Percentiles rank a stretch among this genome's conserved stretches.
These are phyloP conservation scores for Corinectria fuckeliana DNA, from an alignment of 2,329 filamentous ascomycete genomes.

Conservation along the genomic window DNA sequence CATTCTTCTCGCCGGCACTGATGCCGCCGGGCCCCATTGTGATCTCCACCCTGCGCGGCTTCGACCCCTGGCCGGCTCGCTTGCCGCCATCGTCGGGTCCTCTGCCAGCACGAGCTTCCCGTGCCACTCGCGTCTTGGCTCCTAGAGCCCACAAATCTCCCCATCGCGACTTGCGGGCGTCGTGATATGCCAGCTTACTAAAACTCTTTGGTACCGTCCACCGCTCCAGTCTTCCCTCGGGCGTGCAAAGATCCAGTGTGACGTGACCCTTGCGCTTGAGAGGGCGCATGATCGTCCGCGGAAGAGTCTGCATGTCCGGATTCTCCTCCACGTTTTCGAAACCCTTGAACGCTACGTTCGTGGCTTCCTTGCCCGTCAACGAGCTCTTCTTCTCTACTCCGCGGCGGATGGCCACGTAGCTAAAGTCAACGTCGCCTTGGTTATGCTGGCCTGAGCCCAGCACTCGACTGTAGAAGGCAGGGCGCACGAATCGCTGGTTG, in stretches of 20 bases:
- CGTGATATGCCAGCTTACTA: slow-evolving; percentile 83
- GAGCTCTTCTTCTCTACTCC: slow-evolving; percentile 57
- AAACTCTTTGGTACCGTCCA: slow-evolving; percentile 91
- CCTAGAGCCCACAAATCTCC: slow-evolving; percentile 96
- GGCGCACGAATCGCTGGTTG: slow-evolving; percentile 84
- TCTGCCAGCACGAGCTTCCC: slow-evolving; percentile 66
- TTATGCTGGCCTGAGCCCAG: slow-evolving; percentile 74
- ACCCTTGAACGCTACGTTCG: slow-evolving; percentile 73
- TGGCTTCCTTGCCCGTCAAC: slow-evolving; percentile 60
- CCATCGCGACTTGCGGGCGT: slow-evolving; percentile 89
- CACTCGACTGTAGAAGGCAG: slow-evolving; percentile 79
- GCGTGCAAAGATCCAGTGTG: slow-evolving; percentile 89
- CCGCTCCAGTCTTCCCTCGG: slow-evolving; percentile 82
- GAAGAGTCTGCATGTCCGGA: slow-evolving; percentile 71
- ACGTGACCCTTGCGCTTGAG: slow-evolving; percentile 90
- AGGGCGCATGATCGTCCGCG: slow-evolving; percentile 78
- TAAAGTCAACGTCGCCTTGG: slow-evolving; percentile 90
- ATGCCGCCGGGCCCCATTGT: slow-evolving; percentile 45
- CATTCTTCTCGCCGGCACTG: slow-evolving; percentile 47
- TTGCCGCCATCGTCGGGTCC: slow-evolving; percentile 55
- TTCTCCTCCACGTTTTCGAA: slow-evolving; percentile 61
- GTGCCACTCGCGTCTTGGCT: slow-evolving; percentile 78
- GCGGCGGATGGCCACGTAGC: slow-evolving; percentile 84
- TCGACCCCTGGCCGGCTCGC: slow-evolving; percentile 50
- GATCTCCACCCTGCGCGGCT: slow-evolving; percentile 47